Base-by-base conservation (phyloP, 2,329 filamentous ascomycete genomes). In the Ceratocystis ficicola region DNA sequence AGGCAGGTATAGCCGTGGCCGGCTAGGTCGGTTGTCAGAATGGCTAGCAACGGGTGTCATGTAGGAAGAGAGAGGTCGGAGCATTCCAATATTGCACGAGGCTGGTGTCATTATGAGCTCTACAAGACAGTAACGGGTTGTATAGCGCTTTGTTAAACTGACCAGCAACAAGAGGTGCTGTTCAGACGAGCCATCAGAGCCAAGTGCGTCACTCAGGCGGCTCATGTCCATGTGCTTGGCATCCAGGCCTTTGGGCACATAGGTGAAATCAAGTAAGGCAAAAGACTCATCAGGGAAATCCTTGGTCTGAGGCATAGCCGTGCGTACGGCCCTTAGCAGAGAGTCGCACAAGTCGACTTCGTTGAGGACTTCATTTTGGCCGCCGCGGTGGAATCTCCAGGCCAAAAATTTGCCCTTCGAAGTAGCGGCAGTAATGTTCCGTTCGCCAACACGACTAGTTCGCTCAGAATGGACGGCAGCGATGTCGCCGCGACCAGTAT, bases 341-440 rank as follows among this genome's bases (percentile, higher is more conserved):
- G 81, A 75, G 25, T 86, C 83, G 65, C 85, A 83, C 66, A 86
- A 79, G 73, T 95, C 88, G 25, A 86, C 79, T 68, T 93, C 89
- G 30, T 82, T 82, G 60, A 88, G 82, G 61, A 90, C 80, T 55
- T 88, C 85, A 72, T 91, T 86, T 70, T 92, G 89, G 44, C 92
- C 92, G 68, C 89, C 89, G 74, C 93, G 90, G 72, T 93, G 90
- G 55, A 96, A 81, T 72, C 88, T 89, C 94, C 94, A 99, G 6
- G 87, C 82, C 71, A 95, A 87, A 30, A 99, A 77, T 67, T 86
- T 83, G 32, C 89, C 93, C 70, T 87, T 87, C 65, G 85, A 82
- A 1, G 91, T 94, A 15, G 87, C 85, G 46, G 92, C 85, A 60
- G 96, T 83, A 44, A 96, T 81, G 70, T 92, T 90, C 72, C 92